Conservation (phyloP, 75 land plant genomes). For the Cryptomeria japonica region DNA sequence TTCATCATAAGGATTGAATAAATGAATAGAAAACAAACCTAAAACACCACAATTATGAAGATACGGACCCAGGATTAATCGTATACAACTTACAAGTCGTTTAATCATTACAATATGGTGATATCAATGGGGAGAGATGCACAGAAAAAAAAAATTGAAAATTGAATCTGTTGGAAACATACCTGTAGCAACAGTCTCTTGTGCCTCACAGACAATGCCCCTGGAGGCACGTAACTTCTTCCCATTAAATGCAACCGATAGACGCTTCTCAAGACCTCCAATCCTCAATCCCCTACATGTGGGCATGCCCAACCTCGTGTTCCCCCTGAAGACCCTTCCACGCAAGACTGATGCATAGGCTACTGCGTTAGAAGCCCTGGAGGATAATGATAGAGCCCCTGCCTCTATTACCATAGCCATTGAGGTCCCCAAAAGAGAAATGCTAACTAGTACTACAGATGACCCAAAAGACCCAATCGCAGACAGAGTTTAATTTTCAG, state of each 20-base stretch:
- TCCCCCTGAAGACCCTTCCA: not conserved
- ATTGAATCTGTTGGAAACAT: not conserved
- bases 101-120: not conserved
- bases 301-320: not conserved
- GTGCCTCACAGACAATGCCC: conserved; percentile 15
- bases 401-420: conserved; percentile 7
- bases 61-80: not conserved
- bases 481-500: not conserved
- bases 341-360: not conserved
- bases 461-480: not conserved
- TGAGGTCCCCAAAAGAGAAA: not conserved
- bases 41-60: not conserved
- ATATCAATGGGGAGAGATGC: not conserved
- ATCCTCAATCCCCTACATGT: conserved; percentile 1
- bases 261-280: conserved; percentile 4
- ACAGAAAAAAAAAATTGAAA: not conserved
- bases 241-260: not conserved
- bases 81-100: not conserved
- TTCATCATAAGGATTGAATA: not conserved
- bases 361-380: conserved; percentile 6
- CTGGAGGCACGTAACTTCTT: not conserved
- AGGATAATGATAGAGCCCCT: not conserved
- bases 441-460: not conserved
- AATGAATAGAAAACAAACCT: not conserved
- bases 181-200: conserved; percentile 13